These are phyloP conservation scores for Xylogone sp. DNA, from an alignment of 2,329 filamentous ascomycete genomes.

Conservation along the genomic window DNA sequence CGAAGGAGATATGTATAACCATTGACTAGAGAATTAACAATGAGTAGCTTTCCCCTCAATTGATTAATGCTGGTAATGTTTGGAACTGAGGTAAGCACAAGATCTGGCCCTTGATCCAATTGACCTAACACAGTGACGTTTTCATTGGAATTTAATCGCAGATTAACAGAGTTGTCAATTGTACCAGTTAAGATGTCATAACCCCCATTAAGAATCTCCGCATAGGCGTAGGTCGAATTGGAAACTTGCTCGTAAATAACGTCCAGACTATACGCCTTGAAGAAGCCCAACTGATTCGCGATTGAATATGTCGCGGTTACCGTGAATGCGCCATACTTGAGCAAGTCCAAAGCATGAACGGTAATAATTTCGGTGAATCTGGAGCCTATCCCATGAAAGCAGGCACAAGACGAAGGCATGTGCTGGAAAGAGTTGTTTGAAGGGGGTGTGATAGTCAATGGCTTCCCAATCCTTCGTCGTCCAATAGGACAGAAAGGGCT, in stretches of 20 bases:
- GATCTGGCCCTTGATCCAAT: constrained; percentile 27
- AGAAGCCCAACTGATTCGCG: constrained; percentile 26
- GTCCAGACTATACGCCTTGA: constrained; percentile 23
- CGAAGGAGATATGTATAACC: constrained; percentile 25
- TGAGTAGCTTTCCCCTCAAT: constrained; percentile 23
- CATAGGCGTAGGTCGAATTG: constrained; percentile 23
- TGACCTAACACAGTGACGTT: constrained; percentile 27
- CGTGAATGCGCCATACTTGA: constrained; percentile 13
- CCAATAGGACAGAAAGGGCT: too few relatives aligned
- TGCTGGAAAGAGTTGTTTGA: too few relatives aligned
- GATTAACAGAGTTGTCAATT: constrained; percentile 27
- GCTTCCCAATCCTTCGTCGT: too few relatives aligned
- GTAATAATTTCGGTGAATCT: too few relatives aligned
- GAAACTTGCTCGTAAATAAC: constrained; percentile 26
- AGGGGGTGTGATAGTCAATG: too few relatives aligned
- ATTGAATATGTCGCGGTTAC: constrained; percentile 27
- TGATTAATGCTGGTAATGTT: constrained; percentile 22
- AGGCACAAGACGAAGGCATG: too few relatives aligned
- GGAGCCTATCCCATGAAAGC: too few relatives aligned
- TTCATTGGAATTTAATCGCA: constrained; percentile 24
- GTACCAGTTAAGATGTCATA: constrained; percentile 28
- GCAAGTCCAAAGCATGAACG: constrained; percentile 1
- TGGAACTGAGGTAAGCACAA: constrained; percentile 24
- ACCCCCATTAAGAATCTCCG: constrained; percentile 16
- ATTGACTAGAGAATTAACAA: constrained; percentile 25